Evolutionary conservation across 768 basidiomycete genomes (phyloP), one percentile per base, ranked within the genome.

Genomic region (Cystobasidium tubakii): DNA sequence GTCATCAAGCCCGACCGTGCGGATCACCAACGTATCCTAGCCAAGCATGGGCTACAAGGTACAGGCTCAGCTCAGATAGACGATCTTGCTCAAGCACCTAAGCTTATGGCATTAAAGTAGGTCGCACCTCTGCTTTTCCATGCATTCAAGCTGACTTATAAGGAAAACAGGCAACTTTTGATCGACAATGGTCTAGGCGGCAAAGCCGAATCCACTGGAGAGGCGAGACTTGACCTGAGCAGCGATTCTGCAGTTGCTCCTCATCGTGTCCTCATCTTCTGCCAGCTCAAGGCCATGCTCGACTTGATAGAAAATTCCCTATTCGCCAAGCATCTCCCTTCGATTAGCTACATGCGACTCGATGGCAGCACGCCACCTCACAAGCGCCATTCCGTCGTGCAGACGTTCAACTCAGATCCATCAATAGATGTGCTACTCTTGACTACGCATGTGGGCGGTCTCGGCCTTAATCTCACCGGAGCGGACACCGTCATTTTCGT

Each of bases 401-500:
- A 98, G 82, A 98, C 93, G 0, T 99, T 98, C 86, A 99, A 99
- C 80, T 84, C 89, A 0, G 96, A 99, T 81, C 95, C 96, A 0
- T 92, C 91, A 77, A 98, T 99, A 76, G 96, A 99, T 81, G 94
- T 92, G 76, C 84, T 99, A 21, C 84, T 99, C 12, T 85, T 99
- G 72, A 99, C 96, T 0, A 99, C 96, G 0, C 92, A 94, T 77
- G 95, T 99, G 55, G 96, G 96, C 72, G 96, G 96, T 1, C 83
- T 99, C 31, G 96, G 96, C 7, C 83, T 99, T 79, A 99, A 95
- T 23, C 83, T 99, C 76, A 99, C 96, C 0, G 95, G 96, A 25
- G 96, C 96, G 7, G 96, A 99, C 80, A 99, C 96, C 0, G 96
- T 99, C 73, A 96, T 99, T 76, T 99, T 99, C 78, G 92, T 99